These are phyloP conservation scores for Detonula confervacea DNA, from an alignment of 352 stramenopile genomes.

Conservation along the genomic window DNA sequence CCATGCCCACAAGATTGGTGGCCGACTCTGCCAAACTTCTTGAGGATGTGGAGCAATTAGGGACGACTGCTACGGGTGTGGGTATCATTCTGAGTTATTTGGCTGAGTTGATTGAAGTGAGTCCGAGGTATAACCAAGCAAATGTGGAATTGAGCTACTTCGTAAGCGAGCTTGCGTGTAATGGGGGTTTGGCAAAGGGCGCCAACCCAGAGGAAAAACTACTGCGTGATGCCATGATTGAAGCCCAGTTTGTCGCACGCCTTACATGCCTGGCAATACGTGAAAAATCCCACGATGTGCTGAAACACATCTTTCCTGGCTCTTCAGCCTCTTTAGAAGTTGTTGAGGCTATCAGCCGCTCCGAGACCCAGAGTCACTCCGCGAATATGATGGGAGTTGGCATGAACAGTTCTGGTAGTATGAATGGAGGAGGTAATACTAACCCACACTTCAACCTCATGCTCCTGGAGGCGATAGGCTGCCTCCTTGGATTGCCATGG, in stretches of 20 bases:
- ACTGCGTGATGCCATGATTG: constrained; percentile 66
- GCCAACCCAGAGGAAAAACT: constrained; percentile 43
- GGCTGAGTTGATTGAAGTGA: constrained; percentile 73
- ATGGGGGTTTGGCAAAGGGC: too few relatives aligned
- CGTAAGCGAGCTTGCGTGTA: constrained; percentile 68
- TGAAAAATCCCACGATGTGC: constrained; percentile 52
- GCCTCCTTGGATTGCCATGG: constrained; percentile 64
- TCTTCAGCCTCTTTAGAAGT: constrained; percentile 65
- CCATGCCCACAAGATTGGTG: constrained; percentile 64
- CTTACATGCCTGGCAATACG: constrained; percentile 68
- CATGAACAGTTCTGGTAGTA: constrained; percentile 69
- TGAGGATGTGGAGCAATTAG: constrained; percentile 50
- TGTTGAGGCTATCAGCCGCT: constrained; percentile 69
- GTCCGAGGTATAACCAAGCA: constrained; percentile 65
- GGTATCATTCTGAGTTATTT: constrained; percentile 82
- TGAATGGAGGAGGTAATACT: constrained; percentile 38
- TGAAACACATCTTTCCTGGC: constrained; percentile 75
- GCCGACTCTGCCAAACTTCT: constrained; percentile 21
- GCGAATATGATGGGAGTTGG: constrained; percentile 64
- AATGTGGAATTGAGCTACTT: constrained; percentile 75
- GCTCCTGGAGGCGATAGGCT: constrained; percentile 77
- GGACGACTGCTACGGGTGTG: constrained; percentile 59
- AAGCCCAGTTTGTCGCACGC: constrained; percentile 69
- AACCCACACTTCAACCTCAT: constrained; percentile 37
- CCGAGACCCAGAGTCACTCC: constrained; percentile 59